Percentiles rank a stretch among this genome's conserved stretches.
Evolutionary conservation across 2,329 filamentous ascomycete genomes (phyloP).

Genomic region (Aureobasidium sp.): DNA sequence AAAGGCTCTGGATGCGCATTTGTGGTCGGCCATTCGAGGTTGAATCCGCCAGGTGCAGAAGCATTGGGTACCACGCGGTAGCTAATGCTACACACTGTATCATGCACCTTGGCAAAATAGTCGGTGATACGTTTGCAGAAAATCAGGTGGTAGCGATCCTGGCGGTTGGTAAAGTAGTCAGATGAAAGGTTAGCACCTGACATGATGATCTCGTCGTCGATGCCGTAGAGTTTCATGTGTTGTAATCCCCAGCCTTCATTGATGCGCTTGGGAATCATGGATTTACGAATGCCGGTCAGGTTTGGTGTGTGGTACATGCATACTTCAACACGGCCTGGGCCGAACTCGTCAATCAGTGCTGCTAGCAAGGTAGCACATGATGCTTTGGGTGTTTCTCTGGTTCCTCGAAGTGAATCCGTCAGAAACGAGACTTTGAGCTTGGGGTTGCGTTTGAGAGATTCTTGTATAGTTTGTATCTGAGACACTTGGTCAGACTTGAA

Average conservation of each 20-base stretch:
- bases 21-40: constrained; percentile 63
- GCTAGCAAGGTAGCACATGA: constrained; percentile 85
- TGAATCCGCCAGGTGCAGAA: constrained; percentile 38
- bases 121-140: constrained; percentile 69
- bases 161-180: constrained; percentile 94
- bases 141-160: constrained; percentile 92
- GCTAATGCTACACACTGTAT: constrained; percentile 70
- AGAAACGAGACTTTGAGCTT: constrained; percentile 77
- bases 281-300: constrained; percentile 77
- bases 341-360: constrained; percentile 77
- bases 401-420: constrained; percentile 85
- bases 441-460: constrained; percentile 67
- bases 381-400: constrained; percentile 75
- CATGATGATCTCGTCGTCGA: constrained; percentile 92
- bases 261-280: constrained; percentile 75
- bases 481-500: neutral
- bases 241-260: constrained; percentile 98
- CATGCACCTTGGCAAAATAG: constrained; percentile 73
- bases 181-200: constrained; percentile 84
- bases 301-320: constrained; percentile 99
- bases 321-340: constrained; percentile 75
- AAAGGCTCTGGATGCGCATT: constrained; percentile 74
- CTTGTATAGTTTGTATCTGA: constrained; percentile 66
- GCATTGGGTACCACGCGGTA: constrained; percentile 63
- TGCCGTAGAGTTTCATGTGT: constrained; percentile 97